Evolutionary conservation across 768 basidiomycete genomes (phyloP).

Genomic region (Termitomyces sp.): DNA sequence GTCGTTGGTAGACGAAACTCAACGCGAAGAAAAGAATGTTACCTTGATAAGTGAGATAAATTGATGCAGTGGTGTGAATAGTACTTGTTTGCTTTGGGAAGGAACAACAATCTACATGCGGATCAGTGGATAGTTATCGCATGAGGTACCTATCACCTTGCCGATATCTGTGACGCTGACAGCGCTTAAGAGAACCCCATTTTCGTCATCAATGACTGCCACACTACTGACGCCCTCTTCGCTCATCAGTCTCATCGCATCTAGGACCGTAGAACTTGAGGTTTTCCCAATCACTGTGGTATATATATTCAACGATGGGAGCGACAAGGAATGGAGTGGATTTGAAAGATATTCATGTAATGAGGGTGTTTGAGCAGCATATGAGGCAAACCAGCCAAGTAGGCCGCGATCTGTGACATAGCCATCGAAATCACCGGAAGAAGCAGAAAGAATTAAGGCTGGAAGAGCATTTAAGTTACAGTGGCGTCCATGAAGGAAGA

Average conservation of each 20-base stretch:
- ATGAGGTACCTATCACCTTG: conserved; percentile 36
- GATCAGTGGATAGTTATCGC: background rate
- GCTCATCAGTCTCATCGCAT: conserved; percentile 84
- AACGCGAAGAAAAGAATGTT: background rate
- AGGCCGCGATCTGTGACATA: conserved; percentile 72
- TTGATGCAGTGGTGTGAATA: conserved; percentile 61
- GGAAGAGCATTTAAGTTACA: background rate
- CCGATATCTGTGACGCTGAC: conserved; percentile 83
- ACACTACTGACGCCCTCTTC: conserved; percentile 81
- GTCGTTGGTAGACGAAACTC: background rate
- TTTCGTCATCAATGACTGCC: conserved; percentile 67
- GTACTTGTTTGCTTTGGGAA: conserved; percentile 72
- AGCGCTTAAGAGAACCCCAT: conserved; percentile 59
- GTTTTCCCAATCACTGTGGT: conserved; percentile 57
- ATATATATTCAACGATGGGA: conserved; percentile 63
- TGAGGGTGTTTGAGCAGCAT: conserved; percentile 40
- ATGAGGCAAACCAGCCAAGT: conserved; percentile 62
- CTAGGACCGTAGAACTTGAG: conserved; percentile 58
- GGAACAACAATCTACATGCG: conserved; percentile 63
- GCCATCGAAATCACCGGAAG: conserved; percentile 48
- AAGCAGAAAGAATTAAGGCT: conserved; percentile 53
- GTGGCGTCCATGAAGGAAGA: background rate
- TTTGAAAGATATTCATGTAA: conserved; percentile 45
- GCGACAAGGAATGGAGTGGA: conserved; percentile 47
- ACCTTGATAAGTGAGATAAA: conserved; percentile 75